phyloP scores from a whole-genome alignment of 2,329 filamentous ascomycete genomes.

The Fusarium globosum region DNA sequence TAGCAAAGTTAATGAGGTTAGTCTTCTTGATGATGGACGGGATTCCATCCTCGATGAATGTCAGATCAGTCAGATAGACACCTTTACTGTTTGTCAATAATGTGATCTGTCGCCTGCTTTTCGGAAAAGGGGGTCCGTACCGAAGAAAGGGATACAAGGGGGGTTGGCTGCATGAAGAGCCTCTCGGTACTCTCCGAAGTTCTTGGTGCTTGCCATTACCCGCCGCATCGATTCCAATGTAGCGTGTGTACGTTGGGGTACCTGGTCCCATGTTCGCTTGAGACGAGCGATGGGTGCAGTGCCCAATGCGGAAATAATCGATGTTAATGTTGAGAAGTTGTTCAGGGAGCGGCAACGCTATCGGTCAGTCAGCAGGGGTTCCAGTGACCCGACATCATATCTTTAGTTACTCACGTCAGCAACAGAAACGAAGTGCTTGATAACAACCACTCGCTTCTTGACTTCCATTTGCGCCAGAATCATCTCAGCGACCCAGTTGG shows the following conservation, averaged over 20 bases:
- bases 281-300: slow-evolving; percentile 95
- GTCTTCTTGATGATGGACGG: slow-evolving; percentile 96
- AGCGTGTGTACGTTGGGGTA: slow-evolving; percentile 83
- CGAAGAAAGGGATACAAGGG: slow-evolving; percentile 98
- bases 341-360: slow-evolving; percentile 94
- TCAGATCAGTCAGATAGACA: slow-evolving; percentile 96
- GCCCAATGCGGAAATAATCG: slow-evolving; percentile 94
- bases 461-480: slow-evolving; percentile 94
- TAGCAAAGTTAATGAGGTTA: slow-evolving; percentile 97
- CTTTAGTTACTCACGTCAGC: slow-evolving; percentile 79
- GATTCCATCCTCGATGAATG: slow-evolving; percentile 98
- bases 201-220: slow-evolving; percentile 97
- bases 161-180: slow-evolving; percentile 92
- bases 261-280: slow-evolving; percentile 92
- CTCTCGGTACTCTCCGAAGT: slow-evolving; percentile 97
- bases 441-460: slow-evolving; percentile 95
- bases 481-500: slow-evolving; percentile 99
- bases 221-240: slow-evolving; percentile 91
- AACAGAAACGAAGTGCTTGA: slow-evolving; percentile 97
- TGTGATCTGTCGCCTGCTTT: neutral
- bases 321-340: slow-evolving; percentile 97
- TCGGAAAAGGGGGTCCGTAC: slow-evolving; percentile 59
- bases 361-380: slow-evolving; percentile 23
- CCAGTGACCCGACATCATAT: neutral
- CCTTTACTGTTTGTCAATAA: slow-evolving; percentile 60